Evolutionary conservation across 2,329 filamentous ascomycete species (phyloP).

Genomic region (Rhynchosporium graminicola): DNA sequence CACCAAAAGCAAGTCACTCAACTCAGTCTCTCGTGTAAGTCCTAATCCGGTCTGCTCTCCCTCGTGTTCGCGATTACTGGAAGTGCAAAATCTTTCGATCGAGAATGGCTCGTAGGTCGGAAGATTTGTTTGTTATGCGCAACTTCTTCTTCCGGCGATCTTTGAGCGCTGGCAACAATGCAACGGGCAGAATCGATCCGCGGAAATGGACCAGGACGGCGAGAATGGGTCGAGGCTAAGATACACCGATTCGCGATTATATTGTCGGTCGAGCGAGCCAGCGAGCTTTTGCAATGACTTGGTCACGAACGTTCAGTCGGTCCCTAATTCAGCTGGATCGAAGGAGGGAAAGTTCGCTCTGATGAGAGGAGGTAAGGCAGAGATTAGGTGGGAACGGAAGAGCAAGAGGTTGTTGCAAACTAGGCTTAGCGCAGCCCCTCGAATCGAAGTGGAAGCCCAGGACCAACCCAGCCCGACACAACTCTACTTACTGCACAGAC

Average conservation of each 20-base stretch:
- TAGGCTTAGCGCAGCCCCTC: no score
- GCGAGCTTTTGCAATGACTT: conserved; percentile 1
- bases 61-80: conserved; percentile 18
- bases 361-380: not conserved
- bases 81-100: not conserved
- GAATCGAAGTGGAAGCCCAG: no score
- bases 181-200: conserved; percentile 1
- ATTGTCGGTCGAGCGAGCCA: not conserved
- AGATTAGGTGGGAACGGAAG: conserved; percentile 1
- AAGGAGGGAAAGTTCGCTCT: not conserved
- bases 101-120: conserved; percentile 17
- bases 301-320: not conserved
- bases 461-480: no score
- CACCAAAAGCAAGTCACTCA: conserved; percentile 17
- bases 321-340: not conserved
- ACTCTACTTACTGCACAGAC: no score
- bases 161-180: not conserved
- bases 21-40: conserved; percentile 12
- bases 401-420: not conserved
- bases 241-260: conserved; percentile 8
- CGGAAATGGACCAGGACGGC: not conserved
- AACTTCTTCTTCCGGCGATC: conserved; percentile 21
- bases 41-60: conserved; percentile 11
- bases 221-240: not conserved
- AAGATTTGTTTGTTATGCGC: conserved; percentile 26